A percentile compares a stretch with the other conserved stretches of the same genome.
These are phyloP conservation scores for Fomitopsis schrenkii DNA, from an alignment of 1,284 basidiomycete genomes.

Conservation along the genomic window DNA sequence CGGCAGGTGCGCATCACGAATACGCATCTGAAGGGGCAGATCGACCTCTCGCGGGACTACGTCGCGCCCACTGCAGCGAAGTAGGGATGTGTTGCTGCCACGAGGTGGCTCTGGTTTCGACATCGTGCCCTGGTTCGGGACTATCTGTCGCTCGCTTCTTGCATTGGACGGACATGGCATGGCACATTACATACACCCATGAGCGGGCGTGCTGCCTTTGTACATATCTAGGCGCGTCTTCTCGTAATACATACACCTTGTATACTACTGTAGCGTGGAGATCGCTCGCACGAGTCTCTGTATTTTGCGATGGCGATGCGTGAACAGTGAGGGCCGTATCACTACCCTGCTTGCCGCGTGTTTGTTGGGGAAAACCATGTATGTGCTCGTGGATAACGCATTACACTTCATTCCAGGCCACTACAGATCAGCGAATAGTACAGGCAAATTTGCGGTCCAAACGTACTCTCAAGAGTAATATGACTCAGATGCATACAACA, in stretches of 20 bases:
- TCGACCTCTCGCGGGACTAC: slow-evolving; percentile 78
- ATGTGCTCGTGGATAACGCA: neutral
- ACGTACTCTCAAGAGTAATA: neutral
- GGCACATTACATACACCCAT: slow-evolving; percentile 11
- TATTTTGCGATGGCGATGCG: too few species aligned
- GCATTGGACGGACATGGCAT: slow-evolving; percentile 6
- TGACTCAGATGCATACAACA: neutral
- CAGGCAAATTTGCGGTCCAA: neutral
- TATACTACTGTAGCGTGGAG: neutral
- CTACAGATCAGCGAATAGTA: neutral
- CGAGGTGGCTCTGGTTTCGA: neutral
- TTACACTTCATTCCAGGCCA: neutral
- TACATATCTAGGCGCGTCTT: neutral
- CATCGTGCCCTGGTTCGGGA: neutral
- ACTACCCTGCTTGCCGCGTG: too few species aligned
- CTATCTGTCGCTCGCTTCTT: neutral
- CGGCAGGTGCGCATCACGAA: slow-evolving; percentile 83
- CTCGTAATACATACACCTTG: neutral
- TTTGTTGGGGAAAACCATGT: too few species aligned
- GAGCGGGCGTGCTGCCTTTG: slow-evolving; percentile 1
- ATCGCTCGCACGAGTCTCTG: too few species aligned
- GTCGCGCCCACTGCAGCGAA: slow-evolving; percentile 41
- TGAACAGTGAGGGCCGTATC: too few species aligned
- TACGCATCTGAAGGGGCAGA: slow-evolving; percentile 77
- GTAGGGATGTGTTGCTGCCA: slow-evolving; percentile 17